Base-by-base conservation (phyloP, 768 basidiomycete species). In the Suillus occidentalis region DNA sequence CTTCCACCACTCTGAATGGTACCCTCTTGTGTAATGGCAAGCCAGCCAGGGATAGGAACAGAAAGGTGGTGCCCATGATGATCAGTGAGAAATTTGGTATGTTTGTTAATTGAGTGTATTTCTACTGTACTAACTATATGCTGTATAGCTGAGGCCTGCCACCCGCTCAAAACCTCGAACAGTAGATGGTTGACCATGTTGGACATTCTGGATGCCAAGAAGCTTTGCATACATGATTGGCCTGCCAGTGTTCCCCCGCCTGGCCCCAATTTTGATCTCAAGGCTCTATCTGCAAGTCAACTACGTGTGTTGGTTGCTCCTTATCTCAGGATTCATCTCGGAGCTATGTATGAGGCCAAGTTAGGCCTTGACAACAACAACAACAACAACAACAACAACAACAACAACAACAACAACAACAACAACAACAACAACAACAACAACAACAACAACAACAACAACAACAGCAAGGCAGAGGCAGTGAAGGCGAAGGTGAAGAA, bases 31-130 rank as follows among this genome's bases (percentile, higher is more conserved):
- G 34, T 7, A 55, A 55, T 1, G 34, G 53, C 53, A 55, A 55
- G 53, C 20, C 53, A n/a, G 18, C 53, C 34, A 55, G 53, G 34
- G 53, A 55, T 55, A 36, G 53, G 53, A 55, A 55, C 12, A 55
- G 53, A 14, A 55, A 20, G 34, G 53, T 55, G 20, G 12, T 2
- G 34, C 28, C 53, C 12, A n/a, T 36, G 34, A 55, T 55, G 20
- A 55, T 55, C 0, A 55, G 34, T n/a, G 34, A 36, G 20, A 55
- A 36, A 13, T 55, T 55, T 55, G 53, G 34, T 55, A 34, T 0
- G 0, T 36, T 43, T 34, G 5, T 22, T 36, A 12, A 50, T 36
- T 36, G 34, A 50, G 25, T 36, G 2, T 36, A 12, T 4, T 55
- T 34, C 34, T 36, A 55, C 2, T 55, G 2, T 55, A n/a, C 53